These are phyloP conservation scores for Phaseolus coccineus DNA, from an alignment of 331 rosid species.

Conservation along the genomic window DNA sequence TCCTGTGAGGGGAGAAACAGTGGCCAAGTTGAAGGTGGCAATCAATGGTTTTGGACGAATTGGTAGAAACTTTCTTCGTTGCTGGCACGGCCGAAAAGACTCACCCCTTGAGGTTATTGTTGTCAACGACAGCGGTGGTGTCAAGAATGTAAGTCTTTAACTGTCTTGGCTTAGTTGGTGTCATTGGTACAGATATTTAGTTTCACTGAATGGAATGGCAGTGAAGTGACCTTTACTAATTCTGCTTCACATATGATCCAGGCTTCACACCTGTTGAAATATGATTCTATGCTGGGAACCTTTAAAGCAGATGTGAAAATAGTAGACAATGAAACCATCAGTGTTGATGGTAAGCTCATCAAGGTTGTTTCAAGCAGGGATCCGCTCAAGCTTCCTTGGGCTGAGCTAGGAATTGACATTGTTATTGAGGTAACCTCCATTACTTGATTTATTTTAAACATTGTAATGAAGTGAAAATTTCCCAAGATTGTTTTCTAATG, in stretches of 20 bases:
- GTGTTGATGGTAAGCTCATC: constrained; percentile 91
- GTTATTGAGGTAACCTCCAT: constrained; percentile 78
- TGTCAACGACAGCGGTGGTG: constrained; percentile 99
- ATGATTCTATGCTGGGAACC: constrained; percentile 93
- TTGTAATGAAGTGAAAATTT: not conserved
- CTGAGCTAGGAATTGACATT: constrained; percentile 95
- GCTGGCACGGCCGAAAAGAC: constrained; percentile 97
- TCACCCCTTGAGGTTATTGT: constrained; percentile 93
- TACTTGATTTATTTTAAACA: not conserved
- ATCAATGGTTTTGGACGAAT: constrained; percentile 98
- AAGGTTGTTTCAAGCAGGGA: constrained; percentile 93
- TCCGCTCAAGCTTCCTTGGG: constrained; percentile 98
- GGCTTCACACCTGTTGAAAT: constrained; percentile 97
- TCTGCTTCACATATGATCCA: constrained; percentile 40
- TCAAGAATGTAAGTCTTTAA: constrained; percentile 78
- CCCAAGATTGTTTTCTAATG: not conserved
- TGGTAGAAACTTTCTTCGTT: constrained; percentile 95
- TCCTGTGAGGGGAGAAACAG: constrained; percentile 75
- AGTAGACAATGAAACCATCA: constrained; percentile 69
- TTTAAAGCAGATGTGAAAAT: constrained; percentile 92
- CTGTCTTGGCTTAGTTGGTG: constrained; percentile 16
- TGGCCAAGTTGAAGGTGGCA: constrained; percentile 96
- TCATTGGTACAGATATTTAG: not conserved
- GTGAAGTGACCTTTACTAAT: not conserved
- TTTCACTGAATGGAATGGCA: constrained; percentile 14